Evolutionary conservation across 176 grass and related monocot genomes (phyloP), one percentile per base, ranked within the genome.

Genomic region (Zea luxurians): DNA sequence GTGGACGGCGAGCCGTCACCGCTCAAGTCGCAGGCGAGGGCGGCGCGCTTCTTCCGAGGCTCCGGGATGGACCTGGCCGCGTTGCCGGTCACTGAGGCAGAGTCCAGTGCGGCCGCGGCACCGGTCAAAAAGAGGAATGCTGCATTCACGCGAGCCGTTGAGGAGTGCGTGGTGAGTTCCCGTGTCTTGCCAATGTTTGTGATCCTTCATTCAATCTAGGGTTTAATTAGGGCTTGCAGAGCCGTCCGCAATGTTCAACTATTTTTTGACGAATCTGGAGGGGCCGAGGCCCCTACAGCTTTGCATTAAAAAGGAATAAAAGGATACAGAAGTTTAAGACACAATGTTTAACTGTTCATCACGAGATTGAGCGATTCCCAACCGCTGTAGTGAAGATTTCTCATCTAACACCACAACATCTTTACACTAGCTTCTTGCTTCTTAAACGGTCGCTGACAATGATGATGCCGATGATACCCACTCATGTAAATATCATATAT

Each of bases 1-100:
- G 87, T 92, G 45, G 95, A 98, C 47, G 95, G 95, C 9, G 64
- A 84, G 27, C 91, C 95, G 37, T 98, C 91, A 38, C 87, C 95
- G 35, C 84, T 98, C 60, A 98, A 98, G 85, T 52, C 85, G 7
- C 83, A 92, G 77, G 95, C 89, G 63, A 98, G 95, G 84, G 83
- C 91, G 0, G 87, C 89, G 43, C 91, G 95, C 27, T 98, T 98
- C 87, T 98, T 90, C 77, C 65, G 85, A 2, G 77, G 83, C 70
- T 94, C 95, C 0, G 85, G 91, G 35, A 36, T 94, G 57, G 89
- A 94, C 50, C 73, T 70, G 12, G 46, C 89, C 7, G 76, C 89
- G 20, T 58, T 91, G 72, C 68, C 80, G n/a, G 83, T 83, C 74
- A 55, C 61, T 6, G 75, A 78, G 55, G 37, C 11, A 11, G 81